A percentile compares a stretch with the other conserved stretches of the same genome.
These are phyloP conservation scores for Nakataea oryzae DNA, from an alignment of 2,329 filamentous ascomycete species.

Conservation along the genomic window DNA sequence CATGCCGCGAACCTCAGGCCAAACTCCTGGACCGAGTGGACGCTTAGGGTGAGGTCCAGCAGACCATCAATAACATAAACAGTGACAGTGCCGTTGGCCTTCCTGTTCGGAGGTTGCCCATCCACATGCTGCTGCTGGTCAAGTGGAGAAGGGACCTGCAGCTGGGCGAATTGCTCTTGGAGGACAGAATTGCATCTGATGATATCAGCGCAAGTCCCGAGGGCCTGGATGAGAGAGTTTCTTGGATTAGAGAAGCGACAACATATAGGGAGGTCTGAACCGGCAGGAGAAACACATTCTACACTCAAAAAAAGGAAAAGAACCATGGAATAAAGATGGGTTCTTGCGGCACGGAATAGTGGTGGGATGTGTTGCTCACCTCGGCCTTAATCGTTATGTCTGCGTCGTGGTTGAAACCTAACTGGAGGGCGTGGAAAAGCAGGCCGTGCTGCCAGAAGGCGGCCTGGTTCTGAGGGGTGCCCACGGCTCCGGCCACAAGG, in stretches of 20 bases:
- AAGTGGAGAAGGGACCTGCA: slow-evolving; percentile 60
- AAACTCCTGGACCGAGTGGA: slow-evolving; percentile 56
- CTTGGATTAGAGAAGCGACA: slow-evolving; percentile 4
- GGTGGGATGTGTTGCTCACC: slow-evolving; percentile 30
- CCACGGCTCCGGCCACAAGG: slow-evolving; percentile 66
- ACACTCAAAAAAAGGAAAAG: background rate
- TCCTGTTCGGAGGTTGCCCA: slow-evolving; percentile 24
- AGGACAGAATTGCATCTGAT: slow-evolving; percentile 71
- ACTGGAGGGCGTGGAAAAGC: slow-evolving; percentile 66
- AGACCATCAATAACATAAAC: slow-evolving; percentile 92
- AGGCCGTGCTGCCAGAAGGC: slow-evolving; percentile 79
- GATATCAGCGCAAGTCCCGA: slow-evolving; percentile 77
- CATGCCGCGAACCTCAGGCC: slow-evolving; percentile 77
- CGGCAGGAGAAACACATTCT: background rate
- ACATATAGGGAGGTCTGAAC: background rate
- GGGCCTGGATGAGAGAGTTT: slow-evolving; percentile 40
- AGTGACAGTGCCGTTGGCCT: slow-evolving; percentile 37
- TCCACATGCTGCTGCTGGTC: slow-evolving; percentile 11
- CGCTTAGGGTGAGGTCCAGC: slow-evolving; percentile 67
- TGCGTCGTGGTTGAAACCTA: slow-evolving; percentile 67
- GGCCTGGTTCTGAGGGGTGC: slow-evolving; percentile 72
- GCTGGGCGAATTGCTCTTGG: slow-evolving; percentile 82
- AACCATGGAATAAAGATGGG: background rate
- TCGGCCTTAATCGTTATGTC: slow-evolving; percentile 74
- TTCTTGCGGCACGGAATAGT: background rate